Evolutionary conservation across 1,139 yeast genomes (phyloP).

Genomic region (Saccharomyces pastorianus): DNA sequence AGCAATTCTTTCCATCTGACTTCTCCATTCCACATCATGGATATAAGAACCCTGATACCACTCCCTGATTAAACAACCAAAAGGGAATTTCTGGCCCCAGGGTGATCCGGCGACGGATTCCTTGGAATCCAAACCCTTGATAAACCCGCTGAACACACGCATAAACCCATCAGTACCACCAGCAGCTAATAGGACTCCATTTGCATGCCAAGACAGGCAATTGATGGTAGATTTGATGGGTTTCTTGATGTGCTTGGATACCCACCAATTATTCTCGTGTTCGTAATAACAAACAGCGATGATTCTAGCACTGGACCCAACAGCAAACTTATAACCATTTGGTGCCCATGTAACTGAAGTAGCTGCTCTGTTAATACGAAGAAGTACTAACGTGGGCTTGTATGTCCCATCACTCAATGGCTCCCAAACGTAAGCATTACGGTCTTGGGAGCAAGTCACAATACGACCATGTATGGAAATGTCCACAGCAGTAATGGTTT

Average conservation of each 20-base stretch:
- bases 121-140: conserved; percentile 81
- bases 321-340: conserved; percentile 86
- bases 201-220: conserved; percentile 89
- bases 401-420: conserved; percentile 52
- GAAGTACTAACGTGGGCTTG: conserved; percentile 85
- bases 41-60: conserved; percentile 85
- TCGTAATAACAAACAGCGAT: conserved; percentile 96
- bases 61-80: conserved; percentile 88
- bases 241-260: conserved; percentile 90
- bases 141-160: conserved; percentile 85
- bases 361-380: conserved; percentile 91
- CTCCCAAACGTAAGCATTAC: conserved; percentile 97
- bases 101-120: conserved; percentile 60
- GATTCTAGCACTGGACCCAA: conserved; percentile 89
- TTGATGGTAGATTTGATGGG: conserved; percentile 85
- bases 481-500: conserved; percentile 90
- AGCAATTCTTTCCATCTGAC: conserved; percentile 69
- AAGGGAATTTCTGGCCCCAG: conserved; percentile 95
- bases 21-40: conserved; percentile 83
- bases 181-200: conserved; percentile 76
- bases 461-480: conserved; percentile 83
- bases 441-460: conserved; percentile 94
- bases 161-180: conserved; percentile 96
- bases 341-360: conserved; percentile 94
- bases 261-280: conserved; percentile 98